Evolutionary conservation across 805 yeast species (phyloP), one percentile per base, ranked within the genome.

Genomic region (Priceomyces castillae): DNA sequence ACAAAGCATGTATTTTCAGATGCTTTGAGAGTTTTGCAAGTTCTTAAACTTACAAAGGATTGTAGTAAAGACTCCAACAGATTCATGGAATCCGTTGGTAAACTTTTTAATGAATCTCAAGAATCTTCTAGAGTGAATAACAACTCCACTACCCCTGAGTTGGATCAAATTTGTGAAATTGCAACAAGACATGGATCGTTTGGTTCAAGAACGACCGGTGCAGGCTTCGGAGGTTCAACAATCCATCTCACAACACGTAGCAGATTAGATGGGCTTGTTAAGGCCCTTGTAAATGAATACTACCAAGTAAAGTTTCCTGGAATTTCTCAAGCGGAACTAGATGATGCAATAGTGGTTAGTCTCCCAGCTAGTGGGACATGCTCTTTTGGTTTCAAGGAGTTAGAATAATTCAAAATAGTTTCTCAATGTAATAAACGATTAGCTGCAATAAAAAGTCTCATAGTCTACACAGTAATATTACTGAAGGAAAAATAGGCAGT

Each of bases 201-300:
- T 46, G 90, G 90, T 14, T 78, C 86, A 1, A 70, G 90, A 42
- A 73, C 81, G n/a, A 83, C 90, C 7, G 90, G 90, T 20, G 90
- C 90, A 15, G 90, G 90, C 3, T 84, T 81, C 74, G 90, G 90
- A 26, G 90, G 90, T 4, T 78, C 82, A 23, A 71, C 84, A 0
- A 84, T 84, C n/a, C 86, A 82, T 56, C 61, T 84, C 43, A 77
- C 83, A 9, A 64, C 75, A 2, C 63, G 65, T 3, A 69, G 70
- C 46, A 71, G 67, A 46, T 62, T 74, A 9, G 58, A 55, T 0
- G 41, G 42, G 2, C 66, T 80, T 22, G 59, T 62, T 7, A 44
- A 48, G 2, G 80, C 83, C 0, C 64, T 83, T 40, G 64, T 57
- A 18, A 63, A 69, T n/a, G 60, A 78, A 40, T 83, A 77, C 58